Base-by-base conservation (phyloP, 1,284 basidiomycete species). In the Sparassis latifolia region DNA sequence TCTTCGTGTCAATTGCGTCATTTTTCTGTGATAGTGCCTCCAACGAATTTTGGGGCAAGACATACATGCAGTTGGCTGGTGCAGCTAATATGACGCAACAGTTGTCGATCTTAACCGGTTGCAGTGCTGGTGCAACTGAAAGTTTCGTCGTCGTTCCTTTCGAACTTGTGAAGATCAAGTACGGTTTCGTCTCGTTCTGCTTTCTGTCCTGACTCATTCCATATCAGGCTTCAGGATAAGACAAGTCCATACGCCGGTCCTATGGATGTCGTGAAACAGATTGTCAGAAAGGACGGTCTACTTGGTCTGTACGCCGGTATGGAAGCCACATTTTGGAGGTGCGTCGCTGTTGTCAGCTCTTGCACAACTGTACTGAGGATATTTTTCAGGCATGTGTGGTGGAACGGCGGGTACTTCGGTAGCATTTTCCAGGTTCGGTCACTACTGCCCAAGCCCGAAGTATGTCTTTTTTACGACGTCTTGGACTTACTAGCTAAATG, bases 291-390 rank as follows among this genome's bases (percentile, higher is more conserved):
- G 53, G 83, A 92, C 38, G 95, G 95, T 37, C 45, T 86, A 5
- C 69, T 93, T 9, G 95, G 92, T 41, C 75, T 96, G 47, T 97
- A 96, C 65, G 81, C 82, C 38, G 94, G 94, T 33, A 94, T 97
- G 88, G 94, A 97, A 68, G 82, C 90, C 7, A 97, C 94, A 1
- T 95, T 97, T 72, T 97, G 94, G 94, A 81, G 90, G 89, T 88
- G 52, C 31, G 69, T 7, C 12, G 35, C 12, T 37, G 12, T 12
- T 37, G 35, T 37, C 35, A 37, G 35, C 6, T 12, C 7, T 6
- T 12, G 6, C 12, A 12, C 12, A 12, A 37, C 6, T 6, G 35
- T 37, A 7, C 35, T 37, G 35, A 37, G 7, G 7, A 37, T 12
- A 6, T 6, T 43, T 47, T 39, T 48, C 52, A 86, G 91, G 67